phyloP scores from a whole-genome alignment of 805 yeast species.

The Debaryomyces hansenii region DNA sequence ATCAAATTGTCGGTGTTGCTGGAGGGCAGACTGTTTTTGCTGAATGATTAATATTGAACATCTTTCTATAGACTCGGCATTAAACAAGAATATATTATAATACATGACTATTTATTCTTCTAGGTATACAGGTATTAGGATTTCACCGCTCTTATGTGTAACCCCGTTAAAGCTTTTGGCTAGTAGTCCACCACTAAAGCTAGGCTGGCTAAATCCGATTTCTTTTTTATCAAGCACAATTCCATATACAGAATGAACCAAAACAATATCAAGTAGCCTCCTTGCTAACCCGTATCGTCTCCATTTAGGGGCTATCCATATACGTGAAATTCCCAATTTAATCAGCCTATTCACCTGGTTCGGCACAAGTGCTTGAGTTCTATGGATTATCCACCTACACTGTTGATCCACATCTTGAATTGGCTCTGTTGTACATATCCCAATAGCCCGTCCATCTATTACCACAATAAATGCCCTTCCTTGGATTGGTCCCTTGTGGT shows the following conservation, averaged over 20 bases:
- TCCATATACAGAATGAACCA: slow-evolving; percentile 51
- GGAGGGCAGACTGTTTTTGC: slow-evolving; percentile 34
- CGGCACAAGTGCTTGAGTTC: slow-evolving; percentile 52
- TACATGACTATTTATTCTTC: slow-evolving; percentile 15
- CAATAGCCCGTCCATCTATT: slow-evolving; percentile 49
- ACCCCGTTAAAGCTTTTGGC: slow-evolving; percentile 59
- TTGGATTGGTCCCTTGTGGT: slow-evolving; percentile 7
- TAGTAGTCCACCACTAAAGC: slow-evolving; percentile 59
- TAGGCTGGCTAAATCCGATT: slow-evolving; percentile 74
- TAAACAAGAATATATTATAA: not conserved
- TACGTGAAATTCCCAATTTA: slow-evolving; percentile 39
- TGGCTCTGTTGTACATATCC: slow-evolving; percentile 54
- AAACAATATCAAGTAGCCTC: slow-evolving; percentile 44
- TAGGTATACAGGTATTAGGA: slow-evolving; percentile 50
- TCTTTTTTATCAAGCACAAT: slow-evolving; percentile 38
- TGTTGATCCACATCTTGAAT: slow-evolving; percentile 20
- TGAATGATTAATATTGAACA: slow-evolving; percentile 4
- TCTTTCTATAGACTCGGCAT: not conserved
- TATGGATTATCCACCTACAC: slow-evolving; percentile 62
- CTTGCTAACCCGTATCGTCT: slow-evolving; percentile 54
- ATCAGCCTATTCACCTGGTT: slow-evolving; percentile 36
- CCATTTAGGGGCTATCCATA: slow-evolving; percentile 45
- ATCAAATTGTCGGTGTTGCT: slow-evolving; percentile 26
- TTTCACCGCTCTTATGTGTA: slow-evolving; percentile 51
- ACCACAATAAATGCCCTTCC: slow-evolving; percentile 50